Percentiles rank a stretch among this genome's conserved stretches.
Conservation (phyloP, 345 rosid species). For the Mangifera indica region DNA sequence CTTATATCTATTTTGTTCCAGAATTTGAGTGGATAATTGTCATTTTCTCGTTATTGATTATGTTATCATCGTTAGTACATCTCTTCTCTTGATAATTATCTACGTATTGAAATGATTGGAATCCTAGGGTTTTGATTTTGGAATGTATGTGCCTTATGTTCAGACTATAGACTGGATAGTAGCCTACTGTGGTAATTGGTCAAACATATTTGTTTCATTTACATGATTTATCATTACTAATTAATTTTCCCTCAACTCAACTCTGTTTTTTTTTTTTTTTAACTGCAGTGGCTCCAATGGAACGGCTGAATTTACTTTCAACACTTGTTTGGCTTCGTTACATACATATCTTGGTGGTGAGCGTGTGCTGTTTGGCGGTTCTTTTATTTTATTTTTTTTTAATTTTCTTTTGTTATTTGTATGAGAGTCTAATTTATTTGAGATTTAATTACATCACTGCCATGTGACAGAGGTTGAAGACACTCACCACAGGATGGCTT, state of each 20-base stretch:
- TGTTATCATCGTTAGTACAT: not conserved
- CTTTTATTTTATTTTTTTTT: not conserved
- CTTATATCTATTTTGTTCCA: not conserved
- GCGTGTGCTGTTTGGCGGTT: slow-evolving; percentile 2
- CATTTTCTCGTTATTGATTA: not conserved
- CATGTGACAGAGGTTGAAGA: slow-evolving; percentile 78
- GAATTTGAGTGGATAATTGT: not conserved
- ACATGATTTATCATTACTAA: no score
- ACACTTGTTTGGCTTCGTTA: slow-evolving; percentile 74
- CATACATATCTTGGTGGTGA: slow-evolving; percentile 95
- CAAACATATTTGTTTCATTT: not conserved
- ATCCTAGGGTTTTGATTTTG: not conserved
- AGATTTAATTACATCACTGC: slow-evolving; percentile 9
- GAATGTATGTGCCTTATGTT: not conserved
- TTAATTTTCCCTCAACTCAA: no score
- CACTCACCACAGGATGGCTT: slow-evolving; percentile 60
- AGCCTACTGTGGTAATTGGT: not conserved
- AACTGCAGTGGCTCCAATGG: slow-evolving; percentile 28
- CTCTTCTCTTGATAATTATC: not conserved
- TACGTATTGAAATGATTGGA: not conserved
- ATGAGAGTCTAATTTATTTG: slow-evolving; percentile 1
- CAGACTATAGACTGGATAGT: not conserved
- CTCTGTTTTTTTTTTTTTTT: not conserved
- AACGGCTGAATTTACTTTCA: slow-evolving; percentile 51
- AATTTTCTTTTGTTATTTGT: not conserved